Evolutionary conservation across 139 green algal genomes (phyloP).

Genomic region (Desmodesmus armatus): DNA sequence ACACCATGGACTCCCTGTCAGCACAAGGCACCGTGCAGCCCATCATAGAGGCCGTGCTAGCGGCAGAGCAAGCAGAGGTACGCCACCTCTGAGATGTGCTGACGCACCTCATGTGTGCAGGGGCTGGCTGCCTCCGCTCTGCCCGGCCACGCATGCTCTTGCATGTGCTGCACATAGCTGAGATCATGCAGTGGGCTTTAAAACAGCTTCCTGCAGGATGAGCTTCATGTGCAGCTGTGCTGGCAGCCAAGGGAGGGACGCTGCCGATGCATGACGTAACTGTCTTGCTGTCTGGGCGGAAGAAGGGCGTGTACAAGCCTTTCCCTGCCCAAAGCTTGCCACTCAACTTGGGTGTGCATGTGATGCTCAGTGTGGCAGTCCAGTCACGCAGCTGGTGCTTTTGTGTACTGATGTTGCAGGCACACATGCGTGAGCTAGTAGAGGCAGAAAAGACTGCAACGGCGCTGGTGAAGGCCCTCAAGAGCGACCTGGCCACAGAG

Average conservation of each 20-base stretch:
- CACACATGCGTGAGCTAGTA: constrained; percentile 68
- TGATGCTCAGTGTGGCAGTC: neutral
- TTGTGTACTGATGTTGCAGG: constrained; percentile 16
- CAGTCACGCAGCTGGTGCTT: neutral
- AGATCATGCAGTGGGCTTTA: too few species aligned
- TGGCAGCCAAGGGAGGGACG: too few species aligned
- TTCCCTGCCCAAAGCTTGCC: too few species aligned
- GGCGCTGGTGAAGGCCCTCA: constrained; percentile 70
- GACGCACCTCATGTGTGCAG: too few species aligned
- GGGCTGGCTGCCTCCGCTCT: too few species aligned
- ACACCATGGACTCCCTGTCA: constrained; percentile 64
- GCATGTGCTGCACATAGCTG: too few species aligned
- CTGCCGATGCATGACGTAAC: neutral
- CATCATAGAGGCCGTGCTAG: constrained; percentile 68
- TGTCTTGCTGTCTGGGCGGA: too few species aligned
- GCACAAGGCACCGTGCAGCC: constrained; percentile 58
- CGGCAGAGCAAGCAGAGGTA: constrained; percentile 69
- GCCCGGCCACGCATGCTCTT: too few species aligned
- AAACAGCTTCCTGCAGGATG: too few species aligned
- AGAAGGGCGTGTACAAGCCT: neutral
- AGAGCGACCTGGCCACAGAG: constrained; percentile 71
- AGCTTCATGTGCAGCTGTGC: too few species aligned
- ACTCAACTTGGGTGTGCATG: too few species aligned
- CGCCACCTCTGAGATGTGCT: neutral
- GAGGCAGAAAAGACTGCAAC: constrained; percentile 74